Evolutionary conservation across 495 filamentous ascomycete species (phyloP).

Genomic region (Saxophila tyrrhenica): DNA sequence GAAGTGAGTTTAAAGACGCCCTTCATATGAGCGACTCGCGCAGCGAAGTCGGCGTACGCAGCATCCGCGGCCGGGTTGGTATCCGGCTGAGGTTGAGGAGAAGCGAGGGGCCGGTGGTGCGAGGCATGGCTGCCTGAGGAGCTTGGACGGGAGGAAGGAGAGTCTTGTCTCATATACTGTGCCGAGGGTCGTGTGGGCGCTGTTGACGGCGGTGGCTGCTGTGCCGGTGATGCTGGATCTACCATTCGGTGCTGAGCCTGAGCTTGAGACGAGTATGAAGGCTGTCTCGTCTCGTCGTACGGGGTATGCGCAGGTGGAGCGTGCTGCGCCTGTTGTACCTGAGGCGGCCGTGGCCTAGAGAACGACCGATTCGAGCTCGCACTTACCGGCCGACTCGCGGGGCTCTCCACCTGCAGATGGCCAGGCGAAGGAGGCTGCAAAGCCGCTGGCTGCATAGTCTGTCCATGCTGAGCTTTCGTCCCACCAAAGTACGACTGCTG

Average conservation of each 20-base stretch:
- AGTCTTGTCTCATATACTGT: too few relatives aligned
- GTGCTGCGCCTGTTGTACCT: neutral
- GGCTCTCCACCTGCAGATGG: neutral
- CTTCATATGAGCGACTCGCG: constrained; percentile 53
- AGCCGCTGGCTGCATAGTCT: neutral
- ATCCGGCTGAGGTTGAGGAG: constrained; percentile 3
- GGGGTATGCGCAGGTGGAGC: neutral
- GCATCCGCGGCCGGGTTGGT: constrained; percentile 41
- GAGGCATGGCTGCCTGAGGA: neutral
- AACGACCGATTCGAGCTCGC: neutral
- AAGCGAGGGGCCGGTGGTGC: neutral
- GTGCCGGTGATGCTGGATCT: neutral
- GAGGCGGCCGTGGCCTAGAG: neutral
- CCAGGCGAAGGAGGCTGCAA: neutral
- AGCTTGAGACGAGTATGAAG: neutral
- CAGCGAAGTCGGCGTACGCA: constrained; percentile 55
- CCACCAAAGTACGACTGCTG: constrained; percentile 9
- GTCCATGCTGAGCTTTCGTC: neutral
- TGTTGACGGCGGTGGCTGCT: neutral
- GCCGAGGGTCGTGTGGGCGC: too few relatives aligned
- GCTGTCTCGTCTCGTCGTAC: neutral
- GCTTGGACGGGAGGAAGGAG: neutral
- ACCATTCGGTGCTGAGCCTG: neutral
- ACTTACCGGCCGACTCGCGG: neutral
- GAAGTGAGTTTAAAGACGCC: constrained; percentile 60